phyloP scores from a whole-genome alignment of 176 grass and related monocot species.

The Phoenix dactylifera region DNA sequence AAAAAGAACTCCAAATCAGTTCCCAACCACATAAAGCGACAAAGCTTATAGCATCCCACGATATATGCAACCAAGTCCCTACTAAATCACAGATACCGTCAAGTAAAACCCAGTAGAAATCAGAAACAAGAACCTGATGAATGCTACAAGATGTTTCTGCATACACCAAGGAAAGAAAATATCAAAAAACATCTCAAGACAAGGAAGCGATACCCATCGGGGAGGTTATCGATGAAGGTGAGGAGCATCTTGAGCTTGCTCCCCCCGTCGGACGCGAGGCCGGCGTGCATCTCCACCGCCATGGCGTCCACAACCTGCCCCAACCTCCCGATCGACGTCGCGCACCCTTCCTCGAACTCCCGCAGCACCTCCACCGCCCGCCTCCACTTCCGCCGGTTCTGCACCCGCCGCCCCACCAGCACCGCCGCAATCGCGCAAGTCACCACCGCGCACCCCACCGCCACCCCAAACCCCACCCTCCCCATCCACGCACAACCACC shows the following conservation, averaged over 20 bases:
- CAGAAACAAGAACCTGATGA: no score
- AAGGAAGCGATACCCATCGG: conserved; percentile 23
- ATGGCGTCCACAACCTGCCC: conserved; percentile 50
- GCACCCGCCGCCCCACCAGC: conserved; percentile 23
- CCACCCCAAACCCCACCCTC: conserved; percentile 35
- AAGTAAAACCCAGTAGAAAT: no score
- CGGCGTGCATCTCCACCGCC: conserved; percentile 63
- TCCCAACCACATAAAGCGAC: no score
- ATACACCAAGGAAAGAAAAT: no score
- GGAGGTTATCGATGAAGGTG: conserved; percentile 55
- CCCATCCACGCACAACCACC: background rate
- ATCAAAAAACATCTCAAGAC: no score
- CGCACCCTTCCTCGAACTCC: conserved; percentile 50
- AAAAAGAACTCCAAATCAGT: no score
- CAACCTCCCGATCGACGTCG: conserved; percentile 38
- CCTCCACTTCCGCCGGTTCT: conserved; percentile 32
- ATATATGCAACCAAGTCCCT: no score
- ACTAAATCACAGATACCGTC: no score
- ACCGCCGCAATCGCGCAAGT: conserved; percentile 37
- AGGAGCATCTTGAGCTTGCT: conserved; percentile 78
- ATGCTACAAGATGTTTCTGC: no score
- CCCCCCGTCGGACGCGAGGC: conserved; percentile 44
- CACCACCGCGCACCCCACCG: conserved; percentile 31
- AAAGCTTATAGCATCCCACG: no score
- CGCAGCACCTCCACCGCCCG: conserved; percentile 32